Evolutionary conservation across 2,329 filamentous ascomycete genomes (phyloP).

Genomic region (Arthroderma sp.): DNA sequence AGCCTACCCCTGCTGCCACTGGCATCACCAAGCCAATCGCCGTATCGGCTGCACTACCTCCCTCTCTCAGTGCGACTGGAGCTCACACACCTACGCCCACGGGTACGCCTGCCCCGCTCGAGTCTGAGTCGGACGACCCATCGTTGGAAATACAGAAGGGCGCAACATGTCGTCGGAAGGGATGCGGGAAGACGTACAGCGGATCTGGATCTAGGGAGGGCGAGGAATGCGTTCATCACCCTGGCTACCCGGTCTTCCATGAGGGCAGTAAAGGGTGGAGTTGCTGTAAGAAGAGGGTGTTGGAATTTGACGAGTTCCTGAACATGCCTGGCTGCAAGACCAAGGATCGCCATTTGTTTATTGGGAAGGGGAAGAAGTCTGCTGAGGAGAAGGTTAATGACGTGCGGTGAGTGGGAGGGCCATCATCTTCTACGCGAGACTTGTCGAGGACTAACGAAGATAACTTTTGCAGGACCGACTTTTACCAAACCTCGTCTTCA

Average conservation of each 20-base stretch:
- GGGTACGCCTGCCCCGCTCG: slow-evolving; percentile 45
- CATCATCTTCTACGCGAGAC: not conserved
- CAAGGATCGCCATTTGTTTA: slow-evolving; percentile 70
- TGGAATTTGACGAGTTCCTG: slow-evolving; percentile 98
- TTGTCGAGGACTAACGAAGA: slow-evolving; percentile 4
- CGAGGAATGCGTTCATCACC: slow-evolving; percentile 79
- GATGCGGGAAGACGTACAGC: slow-evolving; percentile 56
- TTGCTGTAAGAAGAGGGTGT: slow-evolving; percentile 86
- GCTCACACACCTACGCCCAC: slow-evolving; percentile 26
- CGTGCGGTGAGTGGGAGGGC: slow-evolving; percentile 50
- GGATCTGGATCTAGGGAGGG: slow-evolving; percentile 49
- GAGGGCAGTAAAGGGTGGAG: slow-evolving; percentile 97
- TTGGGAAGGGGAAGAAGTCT: slow-evolving; percentile 55
- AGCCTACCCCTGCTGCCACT: slow-evolving; percentile 10
- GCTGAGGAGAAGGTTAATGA: slow-evolving; percentile 66
- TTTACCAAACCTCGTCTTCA: slow-evolving; percentile 77
- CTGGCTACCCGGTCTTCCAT: slow-evolving; percentile 85
- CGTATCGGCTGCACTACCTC: slow-evolving; percentile 18
- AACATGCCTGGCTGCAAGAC: slow-evolving; percentile 84
- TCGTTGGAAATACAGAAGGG: slow-evolving; percentile 59
- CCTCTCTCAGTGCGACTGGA: slow-evolving; percentile 23
- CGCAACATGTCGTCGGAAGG: slow-evolving; percentile 63
- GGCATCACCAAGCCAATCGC: slow-evolving; percentile 17
- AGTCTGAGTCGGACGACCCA: slow-evolving; percentile 81
- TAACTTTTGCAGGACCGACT: slow-evolving; percentile 54